Percentiles rank a stretch among this genome's conserved stretches.
Evolutionary conservation across 495 filamentous ascomycete genomes (phyloP).

Genomic region (Cercophora newfieldiana): DNA sequence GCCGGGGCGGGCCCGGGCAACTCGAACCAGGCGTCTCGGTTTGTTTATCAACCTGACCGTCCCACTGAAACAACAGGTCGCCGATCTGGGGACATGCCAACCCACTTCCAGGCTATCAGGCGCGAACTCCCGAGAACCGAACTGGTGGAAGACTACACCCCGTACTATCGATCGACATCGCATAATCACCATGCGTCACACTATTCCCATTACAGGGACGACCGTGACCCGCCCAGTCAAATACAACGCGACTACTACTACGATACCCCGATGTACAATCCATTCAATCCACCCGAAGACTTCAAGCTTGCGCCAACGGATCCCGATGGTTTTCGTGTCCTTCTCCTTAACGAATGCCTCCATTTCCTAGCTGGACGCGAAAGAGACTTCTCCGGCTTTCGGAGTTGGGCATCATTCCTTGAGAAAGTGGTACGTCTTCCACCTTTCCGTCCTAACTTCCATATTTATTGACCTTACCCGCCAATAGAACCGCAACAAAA

Average conservation of each 20-base stretch:
- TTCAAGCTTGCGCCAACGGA: constrained; percentile 11
- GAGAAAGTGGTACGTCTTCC: constrained; percentile 3
- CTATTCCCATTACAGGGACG: neutral
- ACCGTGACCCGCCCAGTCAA: neutral
- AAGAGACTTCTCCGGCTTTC: neutral
- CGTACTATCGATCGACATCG: neutral
- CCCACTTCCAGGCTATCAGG: neutral
- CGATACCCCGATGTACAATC: neutral
- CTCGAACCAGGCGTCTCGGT: neutral
- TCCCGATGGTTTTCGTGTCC: neutral
- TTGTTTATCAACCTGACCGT: too few relatives aligned
- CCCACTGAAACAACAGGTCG: too few relatives aligned
- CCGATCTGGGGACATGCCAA: neutral
- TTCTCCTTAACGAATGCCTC: constrained; percentile 8
- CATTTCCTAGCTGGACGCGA: neutral
- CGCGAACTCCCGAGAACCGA: neutral
- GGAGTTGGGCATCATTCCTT: constrained; percentile 2
- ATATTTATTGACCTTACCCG: neutral
- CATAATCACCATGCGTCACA: neutral
- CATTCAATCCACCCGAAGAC: neutral
- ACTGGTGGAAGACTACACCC: neutral
- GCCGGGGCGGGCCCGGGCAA: neutral
- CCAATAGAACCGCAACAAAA: constrained; percentile 32
- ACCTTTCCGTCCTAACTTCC: neutral
- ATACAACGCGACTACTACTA: neutral